These are phyloP conservation scores for Tylopilus intermedius DNA, from an alignment of 768 basidiomycete species.

Conservation along the genomic window DNA sequence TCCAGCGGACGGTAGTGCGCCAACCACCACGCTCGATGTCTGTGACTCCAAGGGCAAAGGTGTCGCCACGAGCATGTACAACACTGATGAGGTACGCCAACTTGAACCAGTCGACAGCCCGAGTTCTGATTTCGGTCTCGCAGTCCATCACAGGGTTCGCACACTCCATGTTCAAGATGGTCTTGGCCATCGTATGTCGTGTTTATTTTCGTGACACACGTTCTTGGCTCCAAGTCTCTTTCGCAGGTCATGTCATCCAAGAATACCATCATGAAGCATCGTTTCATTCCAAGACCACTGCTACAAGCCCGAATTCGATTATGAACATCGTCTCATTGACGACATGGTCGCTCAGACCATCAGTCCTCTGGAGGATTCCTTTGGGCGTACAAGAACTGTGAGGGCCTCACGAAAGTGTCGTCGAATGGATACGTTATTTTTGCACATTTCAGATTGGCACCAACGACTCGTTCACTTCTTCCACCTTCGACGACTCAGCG, in stretches of 20 bases:
- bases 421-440: too few relatives aligned
- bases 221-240: not conserved
- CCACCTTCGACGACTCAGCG: conserved; percentile 2
- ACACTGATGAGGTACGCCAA: conserved; percentile 78
- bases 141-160: conserved; percentile 95
- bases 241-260: conserved; percentile 92
- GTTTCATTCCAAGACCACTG: conserved; percentile 99
- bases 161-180: conserved; percentile 98
- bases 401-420: too few relatives aligned
- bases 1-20: conserved; percentile 68
- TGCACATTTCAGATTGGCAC: not conserved
- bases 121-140: not conserved
- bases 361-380: conserved; percentile 91
- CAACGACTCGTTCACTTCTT: conserved; percentile 1
- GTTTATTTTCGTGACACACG: conserved; percentile 6
- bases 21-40: conserved; percentile 63
- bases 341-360: conserved; percentile 98
- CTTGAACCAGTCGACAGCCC: not conserved
- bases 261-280: conserved; percentile 94
- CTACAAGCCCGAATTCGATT: conserved; percentile 75
- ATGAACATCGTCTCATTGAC: conserved; percentile 95
- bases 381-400: conserved; percentile 59
- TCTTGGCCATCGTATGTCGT: conserved; percentile 53
- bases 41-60: conserved; percentile 92
- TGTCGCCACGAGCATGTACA: conserved; percentile 97